Percentiles rank a stretch among this genome's conserved stretches.
phyloP scores from a whole-genome alignment of 208 protist genomes.

The Trypanosoma lewisi region DNA sequence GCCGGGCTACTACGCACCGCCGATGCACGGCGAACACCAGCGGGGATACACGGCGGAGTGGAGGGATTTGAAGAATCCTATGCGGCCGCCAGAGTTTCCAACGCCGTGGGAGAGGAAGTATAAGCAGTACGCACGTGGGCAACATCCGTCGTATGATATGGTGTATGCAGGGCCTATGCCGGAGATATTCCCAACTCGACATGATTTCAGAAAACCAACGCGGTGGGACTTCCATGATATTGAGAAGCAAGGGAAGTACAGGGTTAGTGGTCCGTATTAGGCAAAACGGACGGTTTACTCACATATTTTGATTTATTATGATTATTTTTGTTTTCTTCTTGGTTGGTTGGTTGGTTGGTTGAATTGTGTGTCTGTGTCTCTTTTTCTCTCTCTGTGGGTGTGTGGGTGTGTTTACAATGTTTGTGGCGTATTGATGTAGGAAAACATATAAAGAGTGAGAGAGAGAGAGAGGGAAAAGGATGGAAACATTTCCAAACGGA shows the following conservation, averaged over 20 bases:
- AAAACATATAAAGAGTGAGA: too few species aligned
- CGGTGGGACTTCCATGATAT: constrained; percentile 91
- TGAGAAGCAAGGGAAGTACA: constrained; percentile 86
- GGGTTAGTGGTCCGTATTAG: constrained; percentile 84
- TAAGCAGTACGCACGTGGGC: constrained; percentile 85
- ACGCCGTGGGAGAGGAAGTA: constrained; percentile 90
- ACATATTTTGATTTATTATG: not conserved
- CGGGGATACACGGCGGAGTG: constrained; percentile 89
- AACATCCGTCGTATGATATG: constrained; percentile 92
- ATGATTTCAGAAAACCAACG: constrained; percentile 86
- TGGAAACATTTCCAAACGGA: too few species aligned
- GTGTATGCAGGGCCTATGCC: constrained; percentile 89
- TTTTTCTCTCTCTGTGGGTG: too few species aligned
- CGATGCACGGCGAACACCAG: constrained; percentile 87
- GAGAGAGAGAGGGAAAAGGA: too few species aligned
- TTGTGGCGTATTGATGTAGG: too few species aligned
- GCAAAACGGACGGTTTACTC: not conserved
- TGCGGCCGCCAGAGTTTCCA: constrained; percentile 83
- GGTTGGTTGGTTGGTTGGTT: not conserved
- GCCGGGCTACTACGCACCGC: constrained; percentile 84
- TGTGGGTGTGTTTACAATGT: too few species aligned
- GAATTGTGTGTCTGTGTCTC: too few species aligned
- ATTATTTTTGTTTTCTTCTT: constrained; percentile 2
- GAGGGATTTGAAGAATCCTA: constrained; percentile 86
- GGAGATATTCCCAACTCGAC: constrained; percentile 86